Conservation (phyloP, 768 basidiomycete genomes). For the Pholiota conissans region DNA sequence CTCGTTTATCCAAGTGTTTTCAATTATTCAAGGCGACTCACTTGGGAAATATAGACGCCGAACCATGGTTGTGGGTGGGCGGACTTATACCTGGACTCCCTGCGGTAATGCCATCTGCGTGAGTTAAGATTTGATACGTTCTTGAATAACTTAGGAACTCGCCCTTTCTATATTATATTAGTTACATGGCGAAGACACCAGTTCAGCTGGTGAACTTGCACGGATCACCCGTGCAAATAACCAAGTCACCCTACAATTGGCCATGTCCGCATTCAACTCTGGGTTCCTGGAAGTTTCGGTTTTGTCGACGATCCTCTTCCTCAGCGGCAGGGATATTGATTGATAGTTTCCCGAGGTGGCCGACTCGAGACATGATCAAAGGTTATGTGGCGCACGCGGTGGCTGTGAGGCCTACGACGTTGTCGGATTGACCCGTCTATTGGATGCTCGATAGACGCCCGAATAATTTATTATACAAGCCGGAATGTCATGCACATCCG, state of each 20-base stretch:
- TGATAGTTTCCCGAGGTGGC: conserved; percentile 18
- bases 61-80: conserved; percentile 37
- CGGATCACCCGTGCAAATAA: conserved; percentile 36
- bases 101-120: conserved; percentile 25
- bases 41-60: conserved; percentile 28
- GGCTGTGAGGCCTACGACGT: neutral
- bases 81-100: conserved; percentile 40
- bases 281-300: conserved; percentile 46
- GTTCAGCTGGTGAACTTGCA: conserved; percentile 24
- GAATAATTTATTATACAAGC: neutral
- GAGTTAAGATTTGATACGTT: conserved; percentile 15
- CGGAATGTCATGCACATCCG: too few relatives aligned
- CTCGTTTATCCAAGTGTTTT: conserved; percentile 20
- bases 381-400: neutral
- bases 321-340: conserved; percentile 49
- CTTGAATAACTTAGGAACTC: neutral
- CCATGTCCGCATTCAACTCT: conserved; percentile 41
- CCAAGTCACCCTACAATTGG: conserved; percentile 44
- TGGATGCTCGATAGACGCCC: neutral
- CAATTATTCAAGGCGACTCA: neutral
- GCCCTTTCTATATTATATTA: conserved; percentile 12
- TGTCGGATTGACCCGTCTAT: neutral
- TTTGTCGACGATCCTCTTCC: conserved; percentile 46
- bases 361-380: neutral
- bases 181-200: conserved; percentile 24